A percentile compares a stretch with the other conserved stretches of the same genome.
Evolutionary conservation across 306 rosid genomes (phyloP).

Genomic region (Cicer yamashitae): DNA sequence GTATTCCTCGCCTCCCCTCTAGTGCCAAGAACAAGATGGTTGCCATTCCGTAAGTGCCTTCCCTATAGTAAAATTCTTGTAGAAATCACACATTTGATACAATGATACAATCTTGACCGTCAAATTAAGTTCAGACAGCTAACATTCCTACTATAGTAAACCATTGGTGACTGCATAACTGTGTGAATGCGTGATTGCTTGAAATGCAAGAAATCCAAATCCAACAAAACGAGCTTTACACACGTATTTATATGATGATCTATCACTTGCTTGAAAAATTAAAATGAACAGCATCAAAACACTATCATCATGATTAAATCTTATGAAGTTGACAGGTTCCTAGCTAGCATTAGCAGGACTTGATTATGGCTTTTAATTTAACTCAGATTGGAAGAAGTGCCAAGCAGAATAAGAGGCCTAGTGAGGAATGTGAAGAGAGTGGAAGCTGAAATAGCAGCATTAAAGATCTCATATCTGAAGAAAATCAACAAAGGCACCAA

Average conservation of each 20-base stretch:
- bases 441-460: slow-evolving; percentile 88
- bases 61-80: slow-evolving; percentile 1
- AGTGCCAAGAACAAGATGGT: slow-evolving; percentile 71
- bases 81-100: slow-evolving; percentile 1
- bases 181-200: not conserved
- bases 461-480: slow-evolving; percentile 85
- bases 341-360: not conserved
- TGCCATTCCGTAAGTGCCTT: slow-evolving; percentile 81
- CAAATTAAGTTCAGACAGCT: not conserved
- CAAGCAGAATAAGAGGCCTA: slow-evolving; percentile 74
- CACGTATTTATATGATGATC: slow-evolving; percentile 23
- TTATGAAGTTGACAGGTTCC: not conserved
- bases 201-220: not conserved
- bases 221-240: not conserved
- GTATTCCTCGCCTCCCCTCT: slow-evolving; percentile 93
- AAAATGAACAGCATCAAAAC: slow-evolving; percentile 1
- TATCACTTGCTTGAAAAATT: not conserved
- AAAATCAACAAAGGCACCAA: slow-evolving; percentile 76
- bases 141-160: not conserved
- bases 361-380: slow-evolving; percentile 19
- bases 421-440: slow-evolving; percentile 82
- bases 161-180: not conserved
- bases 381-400: slow-evolving; percentile 87
- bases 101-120: not conserved
- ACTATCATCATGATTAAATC: not conserved